phyloP scores from a whole-genome alignment of 116 monocot genomes.

The Thalassia testudinum region DNA sequence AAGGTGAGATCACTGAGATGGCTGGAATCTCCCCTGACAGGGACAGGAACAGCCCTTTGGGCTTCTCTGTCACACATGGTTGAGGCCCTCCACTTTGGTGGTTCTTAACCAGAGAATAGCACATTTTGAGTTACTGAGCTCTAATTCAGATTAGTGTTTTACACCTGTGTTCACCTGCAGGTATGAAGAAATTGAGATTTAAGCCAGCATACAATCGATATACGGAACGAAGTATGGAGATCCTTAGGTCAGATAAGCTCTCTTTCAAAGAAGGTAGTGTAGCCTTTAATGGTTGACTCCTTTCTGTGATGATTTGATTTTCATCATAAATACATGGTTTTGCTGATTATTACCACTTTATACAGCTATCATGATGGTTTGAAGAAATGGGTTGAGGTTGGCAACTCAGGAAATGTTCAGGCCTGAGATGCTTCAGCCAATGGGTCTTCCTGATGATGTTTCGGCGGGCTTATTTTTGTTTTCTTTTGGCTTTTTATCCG shows the following conservation, averaged over 20 bases:
- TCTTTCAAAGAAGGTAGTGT: not conserved
- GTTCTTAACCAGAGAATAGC: too few species aligned
- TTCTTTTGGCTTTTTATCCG: slow-evolving; percentile 84
- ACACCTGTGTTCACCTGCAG: slow-evolving; percentile 10
- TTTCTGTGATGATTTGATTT: too few species aligned
- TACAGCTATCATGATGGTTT: slow-evolving; percentile 86
- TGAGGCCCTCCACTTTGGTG: too few species aligned
- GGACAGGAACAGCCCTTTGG: too few species aligned
- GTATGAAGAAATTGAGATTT: slow-evolving; percentile 81
- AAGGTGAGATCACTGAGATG: too few species aligned
- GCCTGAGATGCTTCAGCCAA: slow-evolving; percentile 93
- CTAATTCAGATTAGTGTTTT: too few species aligned
- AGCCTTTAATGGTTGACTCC: too few species aligned
- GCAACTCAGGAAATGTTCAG: slow-evolving; percentile 97
- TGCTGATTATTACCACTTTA: not conserved
- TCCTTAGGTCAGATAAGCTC: slow-evolving; percentile 60
- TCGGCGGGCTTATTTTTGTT: slow-evolving; percentile 20
- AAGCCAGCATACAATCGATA: slow-evolving; percentile 99
- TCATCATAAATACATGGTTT: too few species aligned
- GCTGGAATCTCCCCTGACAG: too few species aligned
- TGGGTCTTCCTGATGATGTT: slow-evolving; percentile 95
- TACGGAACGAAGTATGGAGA: slow-evolving; percentile 98
- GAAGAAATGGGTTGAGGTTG: slow-evolving; percentile 93
- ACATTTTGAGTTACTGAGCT: too few species aligned
- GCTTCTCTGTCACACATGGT: too few species aligned